Percentiles rank a stretch among this genome's conserved stretches.
Evolutionary conservation across 176 grass and related monocot genomes (phyloP).

Genomic region (Tillandsia leiboldiana): DNA sequence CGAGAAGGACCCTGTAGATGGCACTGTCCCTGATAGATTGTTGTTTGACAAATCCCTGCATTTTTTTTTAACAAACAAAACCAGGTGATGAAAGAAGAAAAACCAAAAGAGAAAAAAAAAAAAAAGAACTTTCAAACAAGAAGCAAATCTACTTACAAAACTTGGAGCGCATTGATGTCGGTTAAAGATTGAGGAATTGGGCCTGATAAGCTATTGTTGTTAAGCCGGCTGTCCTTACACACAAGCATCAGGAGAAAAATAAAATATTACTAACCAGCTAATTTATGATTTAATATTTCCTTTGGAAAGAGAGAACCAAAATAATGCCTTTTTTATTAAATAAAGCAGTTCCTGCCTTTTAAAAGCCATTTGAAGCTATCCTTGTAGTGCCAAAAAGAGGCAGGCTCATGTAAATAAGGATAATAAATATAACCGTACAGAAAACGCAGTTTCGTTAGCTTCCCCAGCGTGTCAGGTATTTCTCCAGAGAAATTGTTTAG

Average conservation of each 20-base stretch:
- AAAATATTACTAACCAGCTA: slow-evolving; percentile 22
- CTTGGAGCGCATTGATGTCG: slow-evolving; percentile 54
- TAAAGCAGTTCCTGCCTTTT: too few relatives aligned
- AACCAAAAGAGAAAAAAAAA: not conserved
- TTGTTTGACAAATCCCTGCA: slow-evolving; percentile 72
- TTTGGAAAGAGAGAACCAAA: too few relatives aligned
- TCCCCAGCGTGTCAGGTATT: slow-evolving; percentile 54
- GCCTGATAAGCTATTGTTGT: slow-evolving; percentile 57
- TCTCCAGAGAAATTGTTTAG: slow-evolving; percentile 42
- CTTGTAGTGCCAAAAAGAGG: not conserved
- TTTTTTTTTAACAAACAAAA: slow-evolving; percentile 17
- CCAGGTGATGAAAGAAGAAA: slow-evolving; percentile 3
- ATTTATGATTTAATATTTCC: too few relatives aligned
- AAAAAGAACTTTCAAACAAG: slow-evolving; percentile 6
- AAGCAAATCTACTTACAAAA: slow-evolving; percentile 47
- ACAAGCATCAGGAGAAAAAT: slow-evolving; percentile 14
- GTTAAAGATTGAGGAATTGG: slow-evolving; percentile 50
- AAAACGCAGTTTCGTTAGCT: slow-evolving; percentile 60
- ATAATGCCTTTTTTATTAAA: too few relatives aligned
- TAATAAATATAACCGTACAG: slow-evolving; percentile 41
- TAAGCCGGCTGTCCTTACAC: slow-evolving; percentile 66
- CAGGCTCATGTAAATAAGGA: slow-evolving; percentile 1
- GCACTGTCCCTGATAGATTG: slow-evolving; percentile 52
- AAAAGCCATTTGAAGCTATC: too few relatives aligned
- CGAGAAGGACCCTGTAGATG: slow-evolving; percentile 60